phyloP scores from a whole-genome alignment of 345 rosid genomes.

The Eucalyptus sp. region DNA sequence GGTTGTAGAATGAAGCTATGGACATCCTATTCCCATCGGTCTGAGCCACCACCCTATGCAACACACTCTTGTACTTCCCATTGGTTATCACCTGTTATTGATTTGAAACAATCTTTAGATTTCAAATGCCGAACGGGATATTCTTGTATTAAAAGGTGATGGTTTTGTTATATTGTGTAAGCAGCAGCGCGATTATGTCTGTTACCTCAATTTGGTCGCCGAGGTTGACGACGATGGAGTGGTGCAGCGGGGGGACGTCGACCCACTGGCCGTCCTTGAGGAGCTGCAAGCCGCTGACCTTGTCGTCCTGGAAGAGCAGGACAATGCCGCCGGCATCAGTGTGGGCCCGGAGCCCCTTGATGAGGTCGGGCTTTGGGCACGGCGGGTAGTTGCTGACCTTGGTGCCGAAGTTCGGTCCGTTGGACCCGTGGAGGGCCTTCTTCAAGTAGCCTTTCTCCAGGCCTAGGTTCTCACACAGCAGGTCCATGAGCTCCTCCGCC shows the following conservation, averaged over 20 bases:
- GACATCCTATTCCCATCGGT: slow-evolving; percentile 77
- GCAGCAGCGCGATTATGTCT: background rate
- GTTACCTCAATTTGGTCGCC: slow-evolving; percentile 93
- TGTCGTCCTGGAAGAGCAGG: slow-evolving; percentile 74
- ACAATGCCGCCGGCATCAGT: slow-evolving; percentile 97
- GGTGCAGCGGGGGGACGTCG: slow-evolving; percentile 90
- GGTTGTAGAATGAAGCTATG: slow-evolving; percentile 88
- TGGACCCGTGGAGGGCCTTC: slow-evolving; percentile 51
- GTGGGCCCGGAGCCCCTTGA: slow-evolving; percentile 91
- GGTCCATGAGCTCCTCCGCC: slow-evolving; percentile 70
- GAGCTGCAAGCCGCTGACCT: slow-evolving; percentile 91
- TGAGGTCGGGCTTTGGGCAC: slow-evolving; percentile 77
- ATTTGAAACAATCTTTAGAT: background rate
- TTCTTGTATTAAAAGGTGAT: background rate
- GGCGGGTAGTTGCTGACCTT: slow-evolving; percentile 96
- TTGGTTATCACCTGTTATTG: slow-evolving; percentile 67
- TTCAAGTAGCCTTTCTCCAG: slow-evolving; percentile 70
- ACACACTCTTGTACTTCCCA: slow-evolving; percentile 89
- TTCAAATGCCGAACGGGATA: too few species aligned
- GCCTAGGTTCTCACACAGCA: slow-evolving; percentile 82
- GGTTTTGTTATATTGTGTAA: background rate
- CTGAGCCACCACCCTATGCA: slow-evolving; percentile 77
- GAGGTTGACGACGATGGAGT: slow-evolving; percentile 82
- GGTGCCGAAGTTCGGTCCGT: slow-evolving; percentile 76
- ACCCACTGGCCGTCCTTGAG: slow-evolving; percentile 84